A percentile compares a stretch with the other conserved stretches of the same genome.
These are phyloP conservation scores for Polyporus arcularius DNA, from an alignment of 768 basidiomycete genomes.

Conservation along the genomic window DNA sequence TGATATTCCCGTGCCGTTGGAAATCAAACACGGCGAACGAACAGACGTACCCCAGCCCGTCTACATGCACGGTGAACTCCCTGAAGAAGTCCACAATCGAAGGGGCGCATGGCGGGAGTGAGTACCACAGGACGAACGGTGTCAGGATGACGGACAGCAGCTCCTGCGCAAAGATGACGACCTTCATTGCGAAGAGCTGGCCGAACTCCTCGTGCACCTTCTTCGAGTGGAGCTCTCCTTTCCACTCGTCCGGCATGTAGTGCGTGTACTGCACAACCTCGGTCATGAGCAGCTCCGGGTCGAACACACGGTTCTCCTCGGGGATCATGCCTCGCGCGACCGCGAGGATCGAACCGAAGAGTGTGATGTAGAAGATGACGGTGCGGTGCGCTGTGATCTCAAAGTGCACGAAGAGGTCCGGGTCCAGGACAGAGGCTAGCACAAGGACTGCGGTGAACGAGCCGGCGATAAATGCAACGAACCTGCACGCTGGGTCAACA, in stretches of 20 bases:
- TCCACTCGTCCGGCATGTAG: constrained; percentile 95
- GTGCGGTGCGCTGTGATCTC: constrained; percentile 94
- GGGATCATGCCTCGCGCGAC: constrained; percentile 95
- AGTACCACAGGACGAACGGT: constrained; percentile 92
- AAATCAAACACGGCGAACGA: constrained; percentile 99
- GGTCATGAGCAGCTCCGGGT: constrained; percentile 89
- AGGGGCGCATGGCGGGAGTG: constrained; percentile 86
- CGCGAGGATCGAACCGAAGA: constrained; percentile 88
- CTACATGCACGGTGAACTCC: constrained; percentile 96
- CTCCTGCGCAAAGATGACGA: constrained; percentile 85
- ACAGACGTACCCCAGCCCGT: constrained; percentile 95
- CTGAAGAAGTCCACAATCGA: constrained; percentile 97
- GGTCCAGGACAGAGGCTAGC: constrained; percentile 89
- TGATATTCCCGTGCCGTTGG: constrained; percentile 89
- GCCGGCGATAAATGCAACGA: constrained; percentile 94
- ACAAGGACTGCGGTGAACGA: constrained; percentile 96
- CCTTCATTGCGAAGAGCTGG: constrained; percentile 91
- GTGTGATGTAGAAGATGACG: constrained; percentile 87
- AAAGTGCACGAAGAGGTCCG: constrained; percentile 90
- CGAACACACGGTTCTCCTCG: constrained; percentile 90
- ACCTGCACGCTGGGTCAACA: constrained; percentile 48
- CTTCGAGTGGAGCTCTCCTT: constrained; percentile 84
- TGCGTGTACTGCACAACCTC: constrained; percentile 94
- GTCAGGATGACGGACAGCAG: constrained; percentile 89
- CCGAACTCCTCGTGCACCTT: constrained; percentile 91